phyloP scores from a whole-genome alignment of 2,329 filamentous ascomycete species.

The Aspergillus sp. region DNA sequence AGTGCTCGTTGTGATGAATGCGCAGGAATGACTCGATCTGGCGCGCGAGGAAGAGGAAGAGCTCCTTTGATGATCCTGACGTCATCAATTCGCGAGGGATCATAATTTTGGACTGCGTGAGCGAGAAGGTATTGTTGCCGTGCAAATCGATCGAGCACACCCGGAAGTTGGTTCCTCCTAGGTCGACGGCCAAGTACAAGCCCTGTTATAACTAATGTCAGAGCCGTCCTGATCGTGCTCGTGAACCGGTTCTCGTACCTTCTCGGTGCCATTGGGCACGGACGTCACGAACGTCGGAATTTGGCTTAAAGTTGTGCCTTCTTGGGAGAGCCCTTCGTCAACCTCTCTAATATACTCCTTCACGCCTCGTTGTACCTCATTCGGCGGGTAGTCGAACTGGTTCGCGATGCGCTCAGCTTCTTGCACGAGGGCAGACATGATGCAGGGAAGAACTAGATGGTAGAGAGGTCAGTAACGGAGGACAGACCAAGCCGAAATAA shows the following conservation, averaged over 20 bases:
- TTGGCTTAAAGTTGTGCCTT: conserved; percentile 83
- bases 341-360: conserved; percentile 85
- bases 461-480: background rate
- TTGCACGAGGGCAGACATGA: conserved; percentile 50
- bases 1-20: conserved; percentile 84
- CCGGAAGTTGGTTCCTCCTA: conserved; percentile 98
- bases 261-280: conserved; percentile 95
- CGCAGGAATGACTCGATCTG: conserved; percentile 88
- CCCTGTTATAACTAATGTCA: conserved; percentile 58
- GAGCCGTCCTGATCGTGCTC: conserved; percentile 11
- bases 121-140: conserved; percentile 90
- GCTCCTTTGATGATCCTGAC: conserved; percentile 78
- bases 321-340: conserved; percentile 76
- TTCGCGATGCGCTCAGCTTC: conserved; percentile 78
- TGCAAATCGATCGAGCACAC: conserved; percentile 94
- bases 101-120: conserved; percentile 88
- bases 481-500: background rate
- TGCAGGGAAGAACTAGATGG: conserved; percentile 8
- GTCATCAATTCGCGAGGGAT: conserved; percentile 91
- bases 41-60: conserved; percentile 89
- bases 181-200: conserved; percentile 90
- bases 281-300: conserved; percentile 96
- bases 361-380: conserved; percentile 76
- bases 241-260: conserved; percentile 56
- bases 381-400: conserved; percentile 81